Evolutionary conservation across 805 yeast species (phyloP).

Genomic region (Komagataella pastoris): DNA sequence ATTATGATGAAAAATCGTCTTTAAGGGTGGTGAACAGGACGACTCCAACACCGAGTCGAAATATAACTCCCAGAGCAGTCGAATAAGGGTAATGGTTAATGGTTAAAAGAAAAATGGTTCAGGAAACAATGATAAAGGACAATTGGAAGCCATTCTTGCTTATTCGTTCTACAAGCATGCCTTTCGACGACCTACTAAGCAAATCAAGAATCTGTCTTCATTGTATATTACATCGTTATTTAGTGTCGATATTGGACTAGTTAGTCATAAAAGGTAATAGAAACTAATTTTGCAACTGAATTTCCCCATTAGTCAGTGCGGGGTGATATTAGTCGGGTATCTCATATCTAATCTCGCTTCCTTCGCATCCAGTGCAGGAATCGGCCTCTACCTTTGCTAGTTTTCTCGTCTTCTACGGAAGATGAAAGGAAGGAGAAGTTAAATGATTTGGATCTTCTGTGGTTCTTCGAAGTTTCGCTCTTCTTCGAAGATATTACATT

Average conservation of each 20-base stretch:
- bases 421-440: neutral
- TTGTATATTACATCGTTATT: neutral
- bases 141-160: too few relatives aligned
- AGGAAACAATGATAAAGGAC: too few relatives aligned
- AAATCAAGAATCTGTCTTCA: neutral
- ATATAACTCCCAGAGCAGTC: neutral
- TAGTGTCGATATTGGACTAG: too few relatives aligned
- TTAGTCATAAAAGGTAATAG: neutral
- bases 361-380: neutral
- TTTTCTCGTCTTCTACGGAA: neutral
- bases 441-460: neutral
- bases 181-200: too few relatives aligned
- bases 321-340: neutral
- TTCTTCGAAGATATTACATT: neutral
- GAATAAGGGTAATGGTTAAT: too few relatives aligned
- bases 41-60: neutral
- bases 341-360: neutral
- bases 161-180: too few relatives aligned
- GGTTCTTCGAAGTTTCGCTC: neutral
- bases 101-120: too few relatives aligned
- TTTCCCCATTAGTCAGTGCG: neutral
- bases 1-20: slow-evolving; percentile 11
- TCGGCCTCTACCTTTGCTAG: neutral
- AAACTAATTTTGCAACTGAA: neutral
- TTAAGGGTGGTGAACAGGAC: slow-evolving; percentile 9